phyloP scores from a whole-genome alignment of 768 basidiomycete species.

The Neoboletus subvelutipes region DNA sequence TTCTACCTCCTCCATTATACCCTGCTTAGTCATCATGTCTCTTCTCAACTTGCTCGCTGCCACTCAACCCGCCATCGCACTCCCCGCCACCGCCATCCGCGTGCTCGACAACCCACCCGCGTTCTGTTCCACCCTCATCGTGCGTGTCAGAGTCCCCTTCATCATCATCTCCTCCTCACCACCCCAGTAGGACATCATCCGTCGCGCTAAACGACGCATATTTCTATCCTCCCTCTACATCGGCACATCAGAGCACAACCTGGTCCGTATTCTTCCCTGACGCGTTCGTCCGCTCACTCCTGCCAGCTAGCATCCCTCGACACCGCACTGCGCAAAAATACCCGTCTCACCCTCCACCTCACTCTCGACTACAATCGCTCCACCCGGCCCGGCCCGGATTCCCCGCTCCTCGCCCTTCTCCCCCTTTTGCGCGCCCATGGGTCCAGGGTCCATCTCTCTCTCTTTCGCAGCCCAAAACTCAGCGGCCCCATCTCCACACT shows the following conservation, averaged over 20 bases:
- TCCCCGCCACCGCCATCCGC: constrained; percentile 47
- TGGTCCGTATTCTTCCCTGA: constrained; percentile 52
- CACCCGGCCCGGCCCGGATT: constrained; percentile 68
- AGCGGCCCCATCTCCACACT: constrained; percentile 69
- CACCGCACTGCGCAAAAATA: constrained; percentile 55
- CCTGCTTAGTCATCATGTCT: constrained; percentile 29
- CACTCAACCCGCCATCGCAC: constrained; percentile 48
- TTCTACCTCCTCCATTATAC: no score
- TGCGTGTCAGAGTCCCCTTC: constrained; percentile 30
- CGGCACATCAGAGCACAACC: constrained; percentile 70
- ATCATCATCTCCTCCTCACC: no score
- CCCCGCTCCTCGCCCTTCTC: constrained; percentile 65
- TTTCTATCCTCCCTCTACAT: constrained; percentile 92
- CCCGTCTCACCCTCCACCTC: constrained; percentile 63
- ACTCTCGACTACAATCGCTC: constrained; percentile 81
- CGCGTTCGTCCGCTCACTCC: background rate
- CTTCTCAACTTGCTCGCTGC: constrained; percentile 28
- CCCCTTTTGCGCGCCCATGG: constrained; percentile 75
- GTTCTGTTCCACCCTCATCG: constrained; percentile 58
- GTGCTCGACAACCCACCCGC: constrained; percentile 56
- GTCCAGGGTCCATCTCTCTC: constrained; percentile 66
- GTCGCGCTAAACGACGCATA: constrained; percentile 72
- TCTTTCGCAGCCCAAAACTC: constrained; percentile 88
- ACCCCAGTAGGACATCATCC: constrained; percentile 65
- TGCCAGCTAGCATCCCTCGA: constrained; percentile 72